A percentile compares a stretch with the other conserved stretches of the same genome.
Conservation (phyloP, 2,329 filamentous ascomycete genomes). For the Xenosphaeropsis pyriputrescens region DNA sequence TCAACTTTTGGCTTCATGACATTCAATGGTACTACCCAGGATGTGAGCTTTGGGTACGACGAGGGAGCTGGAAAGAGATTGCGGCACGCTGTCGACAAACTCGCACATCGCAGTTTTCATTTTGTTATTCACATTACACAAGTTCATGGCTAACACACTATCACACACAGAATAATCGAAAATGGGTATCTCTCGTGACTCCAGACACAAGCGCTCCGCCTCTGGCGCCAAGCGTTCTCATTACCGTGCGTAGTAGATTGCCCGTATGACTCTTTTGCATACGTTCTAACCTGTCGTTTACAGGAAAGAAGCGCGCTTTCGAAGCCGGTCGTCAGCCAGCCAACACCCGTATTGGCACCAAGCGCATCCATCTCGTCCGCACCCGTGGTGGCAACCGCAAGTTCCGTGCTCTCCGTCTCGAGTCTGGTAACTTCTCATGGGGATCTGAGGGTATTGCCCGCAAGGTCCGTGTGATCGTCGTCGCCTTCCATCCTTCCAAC, state of each 20-base stretch:
- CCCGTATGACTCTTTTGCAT: slow-evolving; percentile 47
- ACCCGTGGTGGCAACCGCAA: slow-evolving; percentile 98
- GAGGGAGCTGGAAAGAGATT: too few species aligned
- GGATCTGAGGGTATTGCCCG: slow-evolving; percentile 94
- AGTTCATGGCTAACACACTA: too few species aligned
- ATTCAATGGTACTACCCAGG: too few species aligned
- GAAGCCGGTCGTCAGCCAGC: slow-evolving; percentile 98
- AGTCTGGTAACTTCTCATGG: slow-evolving; percentile 99
- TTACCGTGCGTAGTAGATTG: slow-evolving; percentile 68
- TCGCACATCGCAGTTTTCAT: too few species aligned
- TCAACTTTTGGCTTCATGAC: too few species aligned
- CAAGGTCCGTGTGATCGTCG: slow-evolving; percentile 98
- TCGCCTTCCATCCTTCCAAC: slow-evolving; percentile 99
- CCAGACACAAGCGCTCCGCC: slow-evolving; percentile 98
- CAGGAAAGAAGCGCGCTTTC: slow-evolving; percentile 95
- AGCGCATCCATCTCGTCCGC: slow-evolving; percentile 93
- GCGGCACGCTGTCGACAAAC: too few species aligned
- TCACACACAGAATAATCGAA: slow-evolving; percentile 29
- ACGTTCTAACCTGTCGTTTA: slow-evolving; percentile 57
- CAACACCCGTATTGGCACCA: slow-evolving; percentile 97
- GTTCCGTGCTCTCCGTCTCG: slow-evolving; percentile 97
- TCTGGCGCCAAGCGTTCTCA: slow-evolving; percentile 94
- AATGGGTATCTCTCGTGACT: slow-evolving; percentile 99
- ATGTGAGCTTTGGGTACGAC: too few species aligned
- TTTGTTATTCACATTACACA: too few species aligned